Evolutionary conservation across 371 early-diverging fungal species (phyloP).

Genomic region (Circinella minor): DNA sequence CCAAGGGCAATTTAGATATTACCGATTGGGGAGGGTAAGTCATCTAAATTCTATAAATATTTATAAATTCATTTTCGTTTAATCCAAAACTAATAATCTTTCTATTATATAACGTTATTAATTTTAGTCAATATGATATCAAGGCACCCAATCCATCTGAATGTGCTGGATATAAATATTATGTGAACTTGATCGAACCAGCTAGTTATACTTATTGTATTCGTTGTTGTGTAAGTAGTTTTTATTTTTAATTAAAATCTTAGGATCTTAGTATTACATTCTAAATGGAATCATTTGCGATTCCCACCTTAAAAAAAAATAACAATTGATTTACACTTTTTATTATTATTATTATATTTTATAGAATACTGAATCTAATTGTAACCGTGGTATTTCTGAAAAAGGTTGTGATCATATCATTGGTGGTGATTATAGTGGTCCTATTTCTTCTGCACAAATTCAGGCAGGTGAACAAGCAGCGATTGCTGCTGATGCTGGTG

Average conservation of each 20-base stretch:
- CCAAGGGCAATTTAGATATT: conserved; percentile 44
- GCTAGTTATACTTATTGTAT: conserved; percentile 55
- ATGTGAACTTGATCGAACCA: conserved; percentile 63
- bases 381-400: conserved; percentile 56
- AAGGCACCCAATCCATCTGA: conserved; percentile 52
- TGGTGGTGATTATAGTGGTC: conserved; percentile 59
- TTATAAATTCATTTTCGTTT: no score
- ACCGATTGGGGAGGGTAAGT: conserved; percentile 58
- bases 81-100: no score
- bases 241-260: not conserved
- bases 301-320: not conserved
- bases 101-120: not conserved
- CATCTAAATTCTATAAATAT: not conserved
- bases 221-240: conserved; percentile 59
- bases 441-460: conserved; percentile 16
- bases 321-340: not conserved
- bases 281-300: not conserved
- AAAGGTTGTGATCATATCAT: conserved; percentile 58
- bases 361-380: conserved; percentile 41
- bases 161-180: conserved; percentile 58
- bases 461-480: conserved; percentile 8
- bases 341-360: not conserved
- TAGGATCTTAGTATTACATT: not conserved
- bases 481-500: conserved; percentile 4
- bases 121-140: conserved; percentile 53